phyloP scores from a whole-genome alignment of 257 asterid genomes.

The Lantana camara region DNA sequence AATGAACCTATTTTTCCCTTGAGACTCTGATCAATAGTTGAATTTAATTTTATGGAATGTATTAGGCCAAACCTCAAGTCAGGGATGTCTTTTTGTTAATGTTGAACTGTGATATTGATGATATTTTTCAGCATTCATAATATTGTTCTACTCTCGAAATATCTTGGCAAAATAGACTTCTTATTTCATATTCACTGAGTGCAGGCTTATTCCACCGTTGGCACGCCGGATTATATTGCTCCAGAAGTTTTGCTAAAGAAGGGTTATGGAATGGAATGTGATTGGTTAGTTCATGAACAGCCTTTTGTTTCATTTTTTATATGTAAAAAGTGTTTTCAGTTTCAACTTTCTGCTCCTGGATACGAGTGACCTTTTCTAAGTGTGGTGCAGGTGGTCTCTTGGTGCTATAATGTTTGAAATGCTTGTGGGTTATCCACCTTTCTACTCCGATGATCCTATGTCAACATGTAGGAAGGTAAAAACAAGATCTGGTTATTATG shows the following conservation, averaged over 20 bases:
- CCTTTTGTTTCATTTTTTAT: conserved; percentile 6
- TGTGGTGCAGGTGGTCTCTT: conserved; percentile 91
- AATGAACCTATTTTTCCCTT: too few relatives aligned
- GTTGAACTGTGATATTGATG: conserved; percentile 13
- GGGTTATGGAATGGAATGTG: conserved; percentile 99
- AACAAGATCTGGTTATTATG: conserved; percentile 23
- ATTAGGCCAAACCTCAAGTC: too few relatives aligned
- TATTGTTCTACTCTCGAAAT: conserved; percentile 28
- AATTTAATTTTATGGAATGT: too few relatives aligned
- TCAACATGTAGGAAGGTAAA: conserved; percentile 98
- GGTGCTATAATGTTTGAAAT: conserved; percentile 99
- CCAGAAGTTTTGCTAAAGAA: conserved; percentile 95
- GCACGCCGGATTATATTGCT: conserved; percentile 97
- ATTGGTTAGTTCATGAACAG: conserved; percentile 67
- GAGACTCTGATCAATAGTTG: too few relatives aligned
- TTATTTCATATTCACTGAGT: conserved; percentile 31
- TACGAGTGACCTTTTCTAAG: conserved; percentile 22
- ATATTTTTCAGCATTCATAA: neutral
- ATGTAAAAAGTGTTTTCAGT: neutral
- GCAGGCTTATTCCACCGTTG: conserved; percentile 98
- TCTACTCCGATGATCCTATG: conserved; percentile 98
- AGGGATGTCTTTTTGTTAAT: too few relatives aligned
- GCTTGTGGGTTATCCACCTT: conserved; percentile 99
- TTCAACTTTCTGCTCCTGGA: conserved; percentile 14
- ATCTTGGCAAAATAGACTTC: conserved; percentile 10